Conservation (phyloP, 1,284 basidiomycete species). For the Wolfiporia cocos region DNA sequence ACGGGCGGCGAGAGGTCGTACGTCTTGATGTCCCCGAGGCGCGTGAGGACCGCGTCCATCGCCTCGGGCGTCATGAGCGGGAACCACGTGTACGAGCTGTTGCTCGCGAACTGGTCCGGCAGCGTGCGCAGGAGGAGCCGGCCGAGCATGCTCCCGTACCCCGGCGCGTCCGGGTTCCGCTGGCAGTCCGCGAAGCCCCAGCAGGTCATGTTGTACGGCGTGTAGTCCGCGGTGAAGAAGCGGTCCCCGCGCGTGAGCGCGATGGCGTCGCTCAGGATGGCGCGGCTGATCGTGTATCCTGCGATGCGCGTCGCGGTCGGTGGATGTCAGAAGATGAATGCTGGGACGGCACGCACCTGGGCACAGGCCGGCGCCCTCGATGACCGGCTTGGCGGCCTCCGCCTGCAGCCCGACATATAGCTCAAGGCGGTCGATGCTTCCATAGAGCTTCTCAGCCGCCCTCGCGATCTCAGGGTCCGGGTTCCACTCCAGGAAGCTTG, state of each 20-base stretch:
- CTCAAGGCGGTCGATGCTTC: conserved; percentile 74
- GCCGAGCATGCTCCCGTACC: conserved; percentile 70
- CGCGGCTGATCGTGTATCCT: conserved; percentile 83
- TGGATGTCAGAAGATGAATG: not conserved
- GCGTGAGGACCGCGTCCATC: conserved; percentile 54
- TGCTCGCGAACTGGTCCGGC: conserved; percentile 60
- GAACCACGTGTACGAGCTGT: conserved; percentile 81
- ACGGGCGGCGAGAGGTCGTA: conserved; percentile 50
- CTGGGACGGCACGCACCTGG: conserved; percentile 40
- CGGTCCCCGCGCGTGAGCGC: conserved; percentile 80
- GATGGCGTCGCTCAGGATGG: conserved; percentile 86
- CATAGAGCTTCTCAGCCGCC: conserved; percentile 74
- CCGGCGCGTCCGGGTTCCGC: conserved; percentile 59
- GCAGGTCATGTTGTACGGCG: conserved; percentile 72
- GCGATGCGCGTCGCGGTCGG: not conserved
- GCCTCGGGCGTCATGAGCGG: conserved; percentile 73
- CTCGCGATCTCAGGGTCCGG: conserved; percentile 62
- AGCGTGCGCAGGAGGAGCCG: conserved; percentile 69
- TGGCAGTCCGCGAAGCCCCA: conserved; percentile 81
- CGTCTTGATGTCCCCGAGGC: conserved; percentile 43
- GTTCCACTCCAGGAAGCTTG: conserved; percentile 80
- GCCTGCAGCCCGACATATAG: conserved; percentile 68
- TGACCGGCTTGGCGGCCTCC: conserved; percentile 70
- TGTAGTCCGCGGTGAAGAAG: conserved; percentile 80
- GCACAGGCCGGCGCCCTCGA: conserved; percentile 77